Evolutionary conservation across 1,284 basidiomycete species (phyloP).

Genomic region (Puccinia polysora): DNA sequence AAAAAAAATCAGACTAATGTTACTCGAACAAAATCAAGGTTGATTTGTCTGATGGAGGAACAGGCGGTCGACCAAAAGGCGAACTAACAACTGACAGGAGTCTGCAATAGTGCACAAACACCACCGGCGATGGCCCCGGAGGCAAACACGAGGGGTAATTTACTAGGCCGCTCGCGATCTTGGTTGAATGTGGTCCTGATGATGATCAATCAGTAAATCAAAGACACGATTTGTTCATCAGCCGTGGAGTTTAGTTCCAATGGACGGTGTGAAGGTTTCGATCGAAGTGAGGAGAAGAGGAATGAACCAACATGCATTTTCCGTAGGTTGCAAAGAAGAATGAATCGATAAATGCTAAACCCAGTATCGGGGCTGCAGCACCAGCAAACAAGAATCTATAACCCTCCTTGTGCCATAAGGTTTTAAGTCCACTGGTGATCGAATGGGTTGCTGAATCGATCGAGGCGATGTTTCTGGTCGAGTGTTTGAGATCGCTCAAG

Average conservation of each 20-base stretch:
- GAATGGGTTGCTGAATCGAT: neutral
- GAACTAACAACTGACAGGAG: slow-evolving; percentile 47
- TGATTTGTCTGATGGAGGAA: no score
- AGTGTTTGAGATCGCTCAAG: slow-evolving; percentile 11
- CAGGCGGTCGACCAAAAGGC: neutral
- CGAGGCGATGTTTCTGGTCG: slow-evolving; percentile 3
- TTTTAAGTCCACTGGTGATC: slow-evolving; percentile 44
- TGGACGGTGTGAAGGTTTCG: neutral
- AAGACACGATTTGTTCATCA: neutral
- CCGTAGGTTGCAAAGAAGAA: slow-evolving; percentile 51
- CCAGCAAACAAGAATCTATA: slow-evolving; percentile 50
- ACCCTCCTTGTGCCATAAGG: slow-evolving; percentile 49
- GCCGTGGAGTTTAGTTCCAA: neutral
- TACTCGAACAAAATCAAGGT: neutral
- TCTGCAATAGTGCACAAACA: slow-evolving; percentile 50
- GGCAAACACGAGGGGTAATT: slow-evolving; percentile 47
- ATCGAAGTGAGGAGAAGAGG: neutral
- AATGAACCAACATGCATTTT: slow-evolving; percentile 47
- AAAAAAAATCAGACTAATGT: neutral
- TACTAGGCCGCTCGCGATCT: slow-evolving; percentile 49
- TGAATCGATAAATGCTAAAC: slow-evolving; percentile 51
- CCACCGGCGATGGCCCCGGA: slow-evolving; percentile 50
- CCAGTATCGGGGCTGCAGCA: slow-evolving; percentile 50
- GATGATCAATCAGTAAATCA: slow-evolving; percentile 11
- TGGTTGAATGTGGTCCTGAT: slow-evolving; percentile 46